These are phyloP conservation scores for Sarcodon sp. DNA, from an alignment of 768 basidiomycete genomes.

Conservation along the genomic window DNA sequence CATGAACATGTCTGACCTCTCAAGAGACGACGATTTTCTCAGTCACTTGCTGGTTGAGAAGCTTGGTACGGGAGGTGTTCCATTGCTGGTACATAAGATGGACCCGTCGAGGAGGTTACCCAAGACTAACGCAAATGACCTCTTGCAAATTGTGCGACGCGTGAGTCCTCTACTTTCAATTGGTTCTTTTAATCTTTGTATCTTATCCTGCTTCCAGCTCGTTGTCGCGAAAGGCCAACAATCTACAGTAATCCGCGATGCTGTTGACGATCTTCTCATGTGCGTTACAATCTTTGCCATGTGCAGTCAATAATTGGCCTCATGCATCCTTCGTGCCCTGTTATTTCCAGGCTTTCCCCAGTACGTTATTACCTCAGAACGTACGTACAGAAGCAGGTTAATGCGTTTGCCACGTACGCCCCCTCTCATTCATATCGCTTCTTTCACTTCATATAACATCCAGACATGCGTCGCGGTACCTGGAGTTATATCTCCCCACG, in stretches of 20 bases:
- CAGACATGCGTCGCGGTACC: slow-evolving; percentile 82
- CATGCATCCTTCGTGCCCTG: background rate
- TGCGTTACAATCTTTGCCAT: slow-evolving; percentile 25
- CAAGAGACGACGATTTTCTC: slow-evolving; percentile 85
- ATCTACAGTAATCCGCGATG: slow-evolving; percentile 48
- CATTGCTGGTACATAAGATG: slow-evolving; percentile 88
- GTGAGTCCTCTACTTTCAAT: slow-evolving; percentile 29
- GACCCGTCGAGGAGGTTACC: slow-evolving; percentile 66
- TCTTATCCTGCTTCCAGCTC: slow-evolving; percentile 27
- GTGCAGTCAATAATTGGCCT: too few relatives aligned
- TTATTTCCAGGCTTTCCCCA: slow-evolving; percentile 42
- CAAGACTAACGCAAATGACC: slow-evolving; percentile 55
- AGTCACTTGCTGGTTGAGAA: slow-evolving; percentile 85
- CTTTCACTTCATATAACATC: slow-evolving; percentile 12
- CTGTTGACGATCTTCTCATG: slow-evolving; percentile 71
- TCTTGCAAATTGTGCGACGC: slow-evolving; percentile 67
- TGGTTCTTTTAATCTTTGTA: slow-evolving; percentile 14
- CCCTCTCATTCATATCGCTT: slow-evolving; percentile 12
- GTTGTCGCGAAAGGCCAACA: slow-evolving; percentile 42
- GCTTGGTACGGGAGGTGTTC: slow-evolving; percentile 65
- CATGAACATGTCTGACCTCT: slow-evolving; percentile 86
- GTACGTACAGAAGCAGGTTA: slow-evolving; percentile 76
- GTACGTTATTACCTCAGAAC: slow-evolving; percentile 68
- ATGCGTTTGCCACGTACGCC: slow-evolving; percentile 86
- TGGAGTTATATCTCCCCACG: slow-evolving; percentile 74